Percentiles rank a stretch among this genome's conserved stretches.
These are phyloP conservation scores for Odontarrhena argentea DNA, from an alignment of 345 rosid species.

Conservation along the genomic window DNA sequence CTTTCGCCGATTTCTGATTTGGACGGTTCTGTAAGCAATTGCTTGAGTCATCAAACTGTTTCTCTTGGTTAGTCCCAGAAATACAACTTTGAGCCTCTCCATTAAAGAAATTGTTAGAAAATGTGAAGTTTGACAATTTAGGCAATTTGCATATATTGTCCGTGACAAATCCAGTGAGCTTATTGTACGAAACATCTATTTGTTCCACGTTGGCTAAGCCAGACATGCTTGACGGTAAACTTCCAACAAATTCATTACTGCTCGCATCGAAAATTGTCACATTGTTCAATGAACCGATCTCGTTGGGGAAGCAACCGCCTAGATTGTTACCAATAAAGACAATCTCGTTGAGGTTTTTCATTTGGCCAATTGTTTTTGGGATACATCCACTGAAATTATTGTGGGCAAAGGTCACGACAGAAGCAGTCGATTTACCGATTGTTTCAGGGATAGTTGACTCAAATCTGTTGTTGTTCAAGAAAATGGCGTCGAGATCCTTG, in stretches of 20 bases:
- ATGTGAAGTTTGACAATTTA: conserved; percentile 54
- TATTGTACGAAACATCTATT: conserved; percentile 55
- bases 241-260: conserved; percentile 53
- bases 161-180: conserved; percentile 62
- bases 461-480: conserved; percentile 82
- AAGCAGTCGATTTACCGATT: conserved; percentile 63
- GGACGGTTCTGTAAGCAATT: conserved; percentile 57
- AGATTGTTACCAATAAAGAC: conserved; percentile 54
- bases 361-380: conserved; percentile 65
- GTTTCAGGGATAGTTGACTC: conserved; percentile 64
- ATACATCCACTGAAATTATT: conserved; percentile 78
- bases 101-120: conserved; percentile 65
- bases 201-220: conserved; percentile 44
- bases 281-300: conserved; percentile 55
- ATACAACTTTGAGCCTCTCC: conserved; percentile 57
- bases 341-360: conserved; percentile 70
- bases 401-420: conserved; percentile 65
- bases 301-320: conserved; percentile 76
- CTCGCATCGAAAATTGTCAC: conserved; percentile 67
- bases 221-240: conserved; percentile 48
- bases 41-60: conserved; percentile 47
- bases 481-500: conserved; percentile 63
- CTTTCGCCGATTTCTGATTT: conserved; percentile 46
- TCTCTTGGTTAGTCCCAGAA: conserved; percentile 35
- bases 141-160: conserved; percentile 65